phyloP scores from a whole-genome alignment of 805 yeast species.

The Yarrowia divulgata region DNA sequence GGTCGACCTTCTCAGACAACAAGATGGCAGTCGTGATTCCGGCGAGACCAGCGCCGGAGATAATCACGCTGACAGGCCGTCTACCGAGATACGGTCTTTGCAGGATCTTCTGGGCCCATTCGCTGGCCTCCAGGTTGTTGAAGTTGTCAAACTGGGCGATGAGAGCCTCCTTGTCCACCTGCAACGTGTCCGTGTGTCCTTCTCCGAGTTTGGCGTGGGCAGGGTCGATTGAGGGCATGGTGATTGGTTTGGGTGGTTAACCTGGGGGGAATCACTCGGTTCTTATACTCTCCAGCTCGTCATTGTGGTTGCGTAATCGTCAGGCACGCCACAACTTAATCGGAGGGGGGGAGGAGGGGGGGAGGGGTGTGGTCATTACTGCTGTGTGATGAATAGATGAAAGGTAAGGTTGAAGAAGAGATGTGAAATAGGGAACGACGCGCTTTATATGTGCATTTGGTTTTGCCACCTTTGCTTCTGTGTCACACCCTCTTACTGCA shows the following conservation, averaged over 20 bases:
- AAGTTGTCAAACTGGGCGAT: conserved; percentile 14
- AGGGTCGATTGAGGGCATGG: conserved; percentile 1
- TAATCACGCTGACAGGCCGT: conserved; percentile 42
- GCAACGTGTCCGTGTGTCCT: conserved; percentile 19
- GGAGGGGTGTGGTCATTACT: background rate
- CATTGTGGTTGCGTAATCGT: conserved; percentile 23
- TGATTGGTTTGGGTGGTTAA: background rate
- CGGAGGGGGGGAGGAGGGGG: background rate
- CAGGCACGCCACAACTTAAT: conserved; percentile 27
- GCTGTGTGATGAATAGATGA: too few species aligned
- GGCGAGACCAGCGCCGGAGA: conserved; percentile 49
- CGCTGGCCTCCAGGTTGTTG: conserved; percentile 6
- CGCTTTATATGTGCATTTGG: too few species aligned
- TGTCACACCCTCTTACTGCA: too few species aligned
- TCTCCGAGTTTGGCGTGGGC: conserved; percentile 1
- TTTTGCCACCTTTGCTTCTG: too few species aligned
- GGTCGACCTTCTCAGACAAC: conserved; percentile 43
- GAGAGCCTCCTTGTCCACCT: conserved; percentile 22
- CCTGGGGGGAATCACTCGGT: background rate
- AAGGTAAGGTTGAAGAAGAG: too few species aligned
- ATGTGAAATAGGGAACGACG: too few species aligned
- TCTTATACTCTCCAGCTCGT: background rate
- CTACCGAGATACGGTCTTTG: conserved; percentile 8
- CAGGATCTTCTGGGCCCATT: conserved; percentile 21
- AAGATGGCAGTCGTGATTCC: conserved; percentile 46